Evolutionary conservation across 306 rosid genomes (phyloP), one percentile per base, ranked within the genome.

Genomic region (Medicago arabica): DNA sequence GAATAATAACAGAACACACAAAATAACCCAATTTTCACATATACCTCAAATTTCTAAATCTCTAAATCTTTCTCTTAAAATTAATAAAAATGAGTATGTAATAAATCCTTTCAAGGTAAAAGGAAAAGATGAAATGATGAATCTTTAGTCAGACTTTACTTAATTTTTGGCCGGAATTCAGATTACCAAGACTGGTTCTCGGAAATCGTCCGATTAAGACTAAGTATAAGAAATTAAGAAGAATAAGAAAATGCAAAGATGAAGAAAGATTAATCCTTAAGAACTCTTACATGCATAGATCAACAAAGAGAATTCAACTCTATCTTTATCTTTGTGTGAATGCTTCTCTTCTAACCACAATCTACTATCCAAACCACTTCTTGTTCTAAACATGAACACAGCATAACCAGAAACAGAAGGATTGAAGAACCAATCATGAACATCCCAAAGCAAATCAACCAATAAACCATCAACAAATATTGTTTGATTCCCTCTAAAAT

Each of bases 401-500:
- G 92, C 97, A 80, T 55, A 78, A 0, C 96, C 91, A 72, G 90
- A 85, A 65, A 78, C 57, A 8, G 7, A 5, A 34, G 88, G 76
- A 25, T 75, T 86, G 72, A 92, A 95, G 58, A 95, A 92, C 99
- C 99, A 95, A 15, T 90, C 97, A 78, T 95, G 97, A 78, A 95
- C 97, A 85, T 95, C 99, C 99, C 99, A 95, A 40, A 95, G 75
- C 88, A 92, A 80, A 90, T 95, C 99, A 57, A 95, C 97, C 47
- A 90, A 58, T 76, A 95, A 88, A 17, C 97, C 95, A 83, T 92
- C 99, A 9, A 95, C 89, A 57, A 95, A 92, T 65, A 95, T 90
- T 0, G 89, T 90, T 83, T 95, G 97, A 34, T 95, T 95, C 8
- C 99, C 99, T 60, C 99, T 84, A 63, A 95, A 95, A 87, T 92